Base-by-base conservation (phyloP, 148 eudicot species). In the Rhododendron williamsianum region DNA sequence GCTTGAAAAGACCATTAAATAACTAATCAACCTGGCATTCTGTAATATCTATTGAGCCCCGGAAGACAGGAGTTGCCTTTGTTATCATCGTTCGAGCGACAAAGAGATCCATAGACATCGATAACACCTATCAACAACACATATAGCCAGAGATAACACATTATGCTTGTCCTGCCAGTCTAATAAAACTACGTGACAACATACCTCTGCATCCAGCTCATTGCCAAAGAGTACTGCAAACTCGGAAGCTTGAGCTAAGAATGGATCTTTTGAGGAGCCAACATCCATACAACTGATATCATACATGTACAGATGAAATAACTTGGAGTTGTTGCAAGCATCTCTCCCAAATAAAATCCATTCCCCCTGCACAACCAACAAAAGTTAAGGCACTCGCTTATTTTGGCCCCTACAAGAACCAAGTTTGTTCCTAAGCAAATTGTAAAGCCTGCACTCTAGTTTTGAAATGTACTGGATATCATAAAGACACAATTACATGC, bases 121-220 rank as follows among this genome's bases (percentile, higher is more conserved):
- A 95, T 93, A 94, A 93, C 87, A 95, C 99, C 99, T 96, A 67
- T 27, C 19, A 76, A 83, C 25, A 58, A 89, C 36, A 45, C 27
- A 82, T 60, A 9, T 30, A 69, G 85, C 85, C 27, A 82, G 71
- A n/a, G 77, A 30, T 21, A 33, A 52, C 12, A 23, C 25, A 65
- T 15, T 80, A 81, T 63, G 54, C 82, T 77, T 41, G 52, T 78
- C 58, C 65, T 72, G 38, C 25, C 18, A 86, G 49, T 52, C 67
- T 54, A 83, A 33, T 54, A 80, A 76, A 58, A 63, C 21, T 48
- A 54, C 48, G 71, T 41, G 60, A 72, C 27, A 60, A 81, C 49
- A 35, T 88, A 97, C 99, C 99, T 97, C 99, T 92, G 96, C 94
- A 95, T 97, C 99, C 98, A 97, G 95, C 93, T 94, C 98, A 90